Evolutionary conservation across 2,329 filamentous ascomycete species (phyloP).

Genomic region (Epichloe gansuensis): DNA sequence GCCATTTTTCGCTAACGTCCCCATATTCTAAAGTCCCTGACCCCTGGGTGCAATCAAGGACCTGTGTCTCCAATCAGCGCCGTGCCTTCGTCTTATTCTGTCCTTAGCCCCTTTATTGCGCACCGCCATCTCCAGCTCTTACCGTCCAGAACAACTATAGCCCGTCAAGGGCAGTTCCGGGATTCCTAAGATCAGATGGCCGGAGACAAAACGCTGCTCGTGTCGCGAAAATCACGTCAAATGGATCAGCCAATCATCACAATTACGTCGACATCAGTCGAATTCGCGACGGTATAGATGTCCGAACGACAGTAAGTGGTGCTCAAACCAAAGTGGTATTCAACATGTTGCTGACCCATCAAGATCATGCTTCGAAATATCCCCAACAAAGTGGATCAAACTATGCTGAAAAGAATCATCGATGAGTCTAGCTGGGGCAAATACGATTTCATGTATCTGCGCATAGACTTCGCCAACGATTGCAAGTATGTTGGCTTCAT

Average conservation of each 20-base stretch:
- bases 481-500: constrained; percentile 53
- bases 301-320: constrained; percentile 60
- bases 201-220: constrained; percentile 39
- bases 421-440: constrained; percentile 68
- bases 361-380: constrained; percentile 93
- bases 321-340: background rate
- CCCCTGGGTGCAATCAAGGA: constrained; percentile 7
- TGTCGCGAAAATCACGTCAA: constrained; percentile 32
- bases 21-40: constrained; percentile 18
- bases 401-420: constrained; percentile 65
- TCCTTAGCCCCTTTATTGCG: constrained; percentile 19
- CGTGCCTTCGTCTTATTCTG: constrained; percentile 19
- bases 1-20: constrained; percentile 15
- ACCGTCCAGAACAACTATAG: constrained; percentile 26
- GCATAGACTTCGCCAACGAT: constrained; percentile 76
- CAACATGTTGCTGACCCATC: constrained; percentile 5
- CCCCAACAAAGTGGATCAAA: constrained; percentile 75
- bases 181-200: constrained; percentile 23
- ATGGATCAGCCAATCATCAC: constrained; percentile 39
- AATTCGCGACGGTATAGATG: constrained; percentile 56
- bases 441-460: constrained; percentile 91
- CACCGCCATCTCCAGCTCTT: constrained; percentile 22
- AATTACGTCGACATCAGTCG: constrained; percentile 50
- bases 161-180: constrained; percentile 25
- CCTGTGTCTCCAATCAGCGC: constrained; percentile 16